phyloP scores from a whole-genome alignment of 169 alveolate species.

The Plasmodium knowlesi region DNA sequence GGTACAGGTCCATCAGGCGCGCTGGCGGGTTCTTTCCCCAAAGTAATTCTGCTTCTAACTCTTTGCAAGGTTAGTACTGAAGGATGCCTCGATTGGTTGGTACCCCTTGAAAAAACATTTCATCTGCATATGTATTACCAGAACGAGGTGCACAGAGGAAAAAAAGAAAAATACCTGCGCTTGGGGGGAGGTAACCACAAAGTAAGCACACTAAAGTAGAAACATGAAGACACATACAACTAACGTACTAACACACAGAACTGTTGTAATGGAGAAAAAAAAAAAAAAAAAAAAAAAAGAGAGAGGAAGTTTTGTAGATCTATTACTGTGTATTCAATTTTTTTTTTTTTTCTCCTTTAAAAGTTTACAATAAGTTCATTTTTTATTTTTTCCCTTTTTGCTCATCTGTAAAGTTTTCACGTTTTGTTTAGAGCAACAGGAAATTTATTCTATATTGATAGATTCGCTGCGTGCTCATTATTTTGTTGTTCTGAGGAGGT shows the following conservation, averaged over 20 bases:
- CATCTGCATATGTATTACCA: constrained; percentile 3
- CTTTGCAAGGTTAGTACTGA: background rate
- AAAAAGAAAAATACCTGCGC: background rate
- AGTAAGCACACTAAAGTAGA: background rate
- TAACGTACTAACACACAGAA: background rate
- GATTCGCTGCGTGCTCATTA: background rate
- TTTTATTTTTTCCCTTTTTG: background rate
- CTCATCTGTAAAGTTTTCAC: background rate
- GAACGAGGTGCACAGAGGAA: background rate
- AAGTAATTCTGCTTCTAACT: background rate
- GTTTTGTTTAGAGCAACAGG: background rate
- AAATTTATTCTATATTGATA: background rate
- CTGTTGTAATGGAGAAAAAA: background rate
- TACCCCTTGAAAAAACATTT: background rate
- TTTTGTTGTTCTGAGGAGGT: background rate
- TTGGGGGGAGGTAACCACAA: background rate
- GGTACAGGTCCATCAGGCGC: background rate
- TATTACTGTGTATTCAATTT: background rate
- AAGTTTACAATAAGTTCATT: background rate
- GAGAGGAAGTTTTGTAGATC: background rate
- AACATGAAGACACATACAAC: background rate
- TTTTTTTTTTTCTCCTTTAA: background rate
- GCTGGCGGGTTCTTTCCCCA: background rate
- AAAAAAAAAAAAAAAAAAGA: background rate
- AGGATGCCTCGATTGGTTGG: background rate